Percentiles rank a stretch among this genome's conserved stretches.
Conservation (phyloP, 2,329 filamentous ascomycete genomes). For the Bipolaris bicolor region DNA sequence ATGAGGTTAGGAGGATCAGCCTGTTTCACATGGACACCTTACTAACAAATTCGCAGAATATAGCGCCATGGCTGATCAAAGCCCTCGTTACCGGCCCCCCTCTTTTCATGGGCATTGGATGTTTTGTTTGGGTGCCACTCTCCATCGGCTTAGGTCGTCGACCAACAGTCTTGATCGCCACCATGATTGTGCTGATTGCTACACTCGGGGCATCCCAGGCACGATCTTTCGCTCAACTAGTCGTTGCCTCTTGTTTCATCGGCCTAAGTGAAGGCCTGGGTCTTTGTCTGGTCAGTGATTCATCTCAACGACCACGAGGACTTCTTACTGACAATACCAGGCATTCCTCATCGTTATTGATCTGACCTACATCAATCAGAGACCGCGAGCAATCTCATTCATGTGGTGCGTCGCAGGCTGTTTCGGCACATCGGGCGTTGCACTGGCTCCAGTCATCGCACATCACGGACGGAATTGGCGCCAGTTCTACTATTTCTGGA, state of each 20-base stretch:
- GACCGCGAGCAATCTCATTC: conserved; percentile 43
- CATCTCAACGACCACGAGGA: not conserved
- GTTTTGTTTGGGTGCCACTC: conserved; percentile 49
- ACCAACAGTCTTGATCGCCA: conserved; percentile 44
- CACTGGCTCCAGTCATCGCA: conserved; percentile 37
- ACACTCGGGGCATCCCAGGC: conserved; percentile 38
- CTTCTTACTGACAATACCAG: conserved; percentile 24
- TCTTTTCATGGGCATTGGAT: conserved; percentile 46
- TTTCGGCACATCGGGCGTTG: conserved; percentile 32
- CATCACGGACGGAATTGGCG: conserved; percentile 41
- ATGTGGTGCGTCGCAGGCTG: conserved; percentile 43
- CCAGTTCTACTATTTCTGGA: conserved; percentile 43
- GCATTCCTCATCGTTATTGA: conserved; percentile 48
- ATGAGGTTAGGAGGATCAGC: conserved; percentile 15
- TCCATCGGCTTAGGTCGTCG: conserved; percentile 49
- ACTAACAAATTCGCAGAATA: conserved; percentile 1
- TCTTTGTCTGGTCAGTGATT: conserved; percentile 33
- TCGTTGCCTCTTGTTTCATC: conserved; percentile 41
- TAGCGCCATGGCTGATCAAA: conserved; percentile 28
- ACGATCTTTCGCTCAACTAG: conserved; percentile 32
- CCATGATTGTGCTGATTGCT: conserved; percentile 35
- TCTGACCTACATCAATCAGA: conserved; percentile 50
- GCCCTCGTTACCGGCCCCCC: conserved; percentile 38
- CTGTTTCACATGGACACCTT: too few relatives aligned
- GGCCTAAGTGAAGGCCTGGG: conserved; percentile 44